A percentile compares a stretch with the other conserved stretches of the same genome.
Conservation (phyloP, 2,329 filamentous ascomycete species). For the Sporothrix phasma region DNA sequence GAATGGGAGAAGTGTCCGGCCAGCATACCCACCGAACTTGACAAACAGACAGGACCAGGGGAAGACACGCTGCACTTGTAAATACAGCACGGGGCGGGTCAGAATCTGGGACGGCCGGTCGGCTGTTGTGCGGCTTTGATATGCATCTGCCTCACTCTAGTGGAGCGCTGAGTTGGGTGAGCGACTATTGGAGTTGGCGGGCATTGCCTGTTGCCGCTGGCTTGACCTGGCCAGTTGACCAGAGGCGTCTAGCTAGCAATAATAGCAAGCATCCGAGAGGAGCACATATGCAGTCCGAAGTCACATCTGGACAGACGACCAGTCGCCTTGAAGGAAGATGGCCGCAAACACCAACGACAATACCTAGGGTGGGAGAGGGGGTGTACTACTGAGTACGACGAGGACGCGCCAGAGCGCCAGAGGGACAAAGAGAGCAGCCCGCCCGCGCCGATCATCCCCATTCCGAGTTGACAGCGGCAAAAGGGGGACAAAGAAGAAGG, state of each 20-base stretch:
- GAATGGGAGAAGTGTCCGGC: background rate
- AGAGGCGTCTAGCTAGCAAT: background rate
- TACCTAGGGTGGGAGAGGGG: background rate
- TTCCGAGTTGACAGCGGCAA: background rate
- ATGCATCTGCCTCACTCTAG: background rate
- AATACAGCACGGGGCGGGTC: background rate
- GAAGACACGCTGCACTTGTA: background rate
- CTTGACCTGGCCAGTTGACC: background rate
- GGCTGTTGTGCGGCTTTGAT: background rate
- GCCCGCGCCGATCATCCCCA: background rate
- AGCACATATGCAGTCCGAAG: slow-evolving; percentile 5
- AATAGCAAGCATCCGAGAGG: background rate
- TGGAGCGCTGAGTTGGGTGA: too few relatives aligned
- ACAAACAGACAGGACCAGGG: too few relatives aligned
- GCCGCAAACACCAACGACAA: background rate
- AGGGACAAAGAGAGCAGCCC: background rate
- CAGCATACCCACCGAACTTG: background rate
- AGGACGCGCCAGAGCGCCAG: background rate
- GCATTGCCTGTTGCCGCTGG: too few relatives aligned
- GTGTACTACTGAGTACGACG: background rate
- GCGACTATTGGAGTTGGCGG: too few relatives aligned
- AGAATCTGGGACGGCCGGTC: background rate
- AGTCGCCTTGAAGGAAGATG: background rate
- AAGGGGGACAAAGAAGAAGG: background rate
- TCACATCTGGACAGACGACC: slow-evolving; percentile 1